Conservation (phyloP, 2,329 filamentous ascomycete genomes). For the Sphaerulina musiva region DNA sequence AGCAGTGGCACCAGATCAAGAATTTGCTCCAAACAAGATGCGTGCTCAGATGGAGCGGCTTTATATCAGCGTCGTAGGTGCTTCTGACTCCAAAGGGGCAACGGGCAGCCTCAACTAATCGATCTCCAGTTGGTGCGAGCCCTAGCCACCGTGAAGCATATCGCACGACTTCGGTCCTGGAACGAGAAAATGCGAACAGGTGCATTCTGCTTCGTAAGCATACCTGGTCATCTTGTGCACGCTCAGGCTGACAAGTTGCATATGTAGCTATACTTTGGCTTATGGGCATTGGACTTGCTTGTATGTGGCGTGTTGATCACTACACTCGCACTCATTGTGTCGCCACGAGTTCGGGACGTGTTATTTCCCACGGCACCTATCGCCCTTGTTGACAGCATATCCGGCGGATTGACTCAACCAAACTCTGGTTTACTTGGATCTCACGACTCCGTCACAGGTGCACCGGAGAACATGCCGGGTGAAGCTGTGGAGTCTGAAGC, state of each 20-base stretch:
- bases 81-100: not conserved
- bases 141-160: not conserved
- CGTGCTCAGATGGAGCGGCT: constrained; percentile 3
- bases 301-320: not conserved
- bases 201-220: constrained; percentile 1
- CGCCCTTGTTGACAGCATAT: constrained; percentile 1
- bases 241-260: not conserved
- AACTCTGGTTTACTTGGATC: constrained; percentile 7
- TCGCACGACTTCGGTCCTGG: constrained; percentile 2
- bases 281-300: constrained; percentile 1
- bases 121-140: not conserved
- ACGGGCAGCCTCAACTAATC: not conserved
- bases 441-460: constrained; percentile 7
- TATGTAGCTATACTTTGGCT: not conserved
- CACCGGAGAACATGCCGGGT: constrained; percentile 8
- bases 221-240: not conserved
- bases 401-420: constrained; percentile 5
- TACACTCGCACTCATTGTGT: not conserved
- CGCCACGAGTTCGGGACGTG: not conserved
- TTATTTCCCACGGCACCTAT: constrained; percentile 10
- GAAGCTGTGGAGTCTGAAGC: constrained; percentile 7
- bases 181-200: constrained; percentile 5
- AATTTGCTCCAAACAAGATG: constrained; percentile 6
- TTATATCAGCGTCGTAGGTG: constrained; percentile 1
- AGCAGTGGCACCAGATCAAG: not conserved